Base-by-base conservation (phyloP, 192 early-diverging fungal species). In the Coemansia sp. region DNA sequence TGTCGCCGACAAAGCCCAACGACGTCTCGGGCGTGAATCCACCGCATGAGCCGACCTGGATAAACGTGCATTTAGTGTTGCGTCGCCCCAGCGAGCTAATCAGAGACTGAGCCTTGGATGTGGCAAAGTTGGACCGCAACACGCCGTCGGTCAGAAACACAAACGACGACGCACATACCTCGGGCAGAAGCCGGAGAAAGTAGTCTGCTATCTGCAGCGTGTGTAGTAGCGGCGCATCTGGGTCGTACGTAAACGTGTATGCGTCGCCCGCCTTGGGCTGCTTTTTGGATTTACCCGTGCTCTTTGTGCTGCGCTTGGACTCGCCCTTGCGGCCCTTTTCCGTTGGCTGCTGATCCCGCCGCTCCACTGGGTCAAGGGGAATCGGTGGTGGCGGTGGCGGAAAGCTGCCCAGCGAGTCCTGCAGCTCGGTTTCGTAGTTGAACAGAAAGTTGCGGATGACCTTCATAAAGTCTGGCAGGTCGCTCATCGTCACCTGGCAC, bases 1-100 rank as follows among this genome's bases (percentile, higher is more conserved):
- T 92, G 63, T 94, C 92, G 63, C 86, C 85, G 11, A 92, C 85
- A 71, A 87, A 88, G 6, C 92, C 92, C 69, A 92, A 88, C 61
- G 89, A 89, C 25, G 85, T 84, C 42, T 83, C 83, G n/a, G 90
- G 89, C 48, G 82, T 83, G 36, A 86, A 87, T 1, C 85, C 89
- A 30, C 85, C 70, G 34, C 84, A 64, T 4, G 81, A 82, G 0
- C 92, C 92, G n/a, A 94, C 80, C 60, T 92, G 92, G 7, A 94
- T 72, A 30, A 94, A 80, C 20, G 84, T 85, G 58, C 88, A 91
- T 25, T 75, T 82, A 6, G 90, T 85, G 60, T 88, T 83, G 28
- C 87, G 83, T 20, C 85, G 85, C 36, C 60, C 56, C 51, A 84
- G 66, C 20, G 78, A 74, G 63, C 83, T 81, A 16, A 73, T 78